Base-by-base conservation (phyloP, 2,329 filamentous ascomycete species). In the Aspergillus pseudoglaucus region DNA sequence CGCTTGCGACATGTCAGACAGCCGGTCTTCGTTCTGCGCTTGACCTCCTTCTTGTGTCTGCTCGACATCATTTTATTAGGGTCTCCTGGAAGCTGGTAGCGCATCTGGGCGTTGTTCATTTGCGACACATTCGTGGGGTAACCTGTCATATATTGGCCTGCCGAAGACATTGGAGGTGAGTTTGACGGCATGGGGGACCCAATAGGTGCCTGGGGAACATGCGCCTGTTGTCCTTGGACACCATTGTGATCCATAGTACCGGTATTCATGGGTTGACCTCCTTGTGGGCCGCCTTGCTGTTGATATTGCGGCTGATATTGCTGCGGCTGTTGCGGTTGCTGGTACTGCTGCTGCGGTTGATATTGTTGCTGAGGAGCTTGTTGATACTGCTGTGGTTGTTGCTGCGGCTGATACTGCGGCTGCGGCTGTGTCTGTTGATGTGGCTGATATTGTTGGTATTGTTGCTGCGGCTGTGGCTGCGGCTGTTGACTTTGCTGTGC, bases 11-110 rank as follows among this genome's bases (percentile, higher is more conserved):
- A 82, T 18, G 79, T 82, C 59, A 82, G 64, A 68, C 84, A 88
- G n/a, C 83, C 83, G 1, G 83, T 87, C 70, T 87, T 87, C 48
- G 85, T 88, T 63, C 85, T 76, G 56, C 84, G 77, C 72, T 88
- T 88, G 65, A 88, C 86, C 69, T 88, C 84, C 70, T 86, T 83
- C 68, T 76, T 75, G 65, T 85, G 81, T 59, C 83, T 75, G 42
- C 79, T 80, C 18, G 79, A 79, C 65, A 84, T 75, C 53, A 82
- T 75, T 56, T 77, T 73, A 62, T 69, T 72, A n/a, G 70, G 66
- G 47, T 74, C 68, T 44, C 72, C 74, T 23, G 65, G 75, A 55
- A 69, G 75, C 70, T 67, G 73, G 65, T 63, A 80, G 70, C 53
- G 80, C 71, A 77, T 79, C 52, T 72, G 74, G 57, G 58, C 51